Percentiles rank a stretch among this genome's conserved stretches.
phyloP scores from a whole-genome alignment of 208 protist species.

The Endotrypanum monterogeii region DNA sequence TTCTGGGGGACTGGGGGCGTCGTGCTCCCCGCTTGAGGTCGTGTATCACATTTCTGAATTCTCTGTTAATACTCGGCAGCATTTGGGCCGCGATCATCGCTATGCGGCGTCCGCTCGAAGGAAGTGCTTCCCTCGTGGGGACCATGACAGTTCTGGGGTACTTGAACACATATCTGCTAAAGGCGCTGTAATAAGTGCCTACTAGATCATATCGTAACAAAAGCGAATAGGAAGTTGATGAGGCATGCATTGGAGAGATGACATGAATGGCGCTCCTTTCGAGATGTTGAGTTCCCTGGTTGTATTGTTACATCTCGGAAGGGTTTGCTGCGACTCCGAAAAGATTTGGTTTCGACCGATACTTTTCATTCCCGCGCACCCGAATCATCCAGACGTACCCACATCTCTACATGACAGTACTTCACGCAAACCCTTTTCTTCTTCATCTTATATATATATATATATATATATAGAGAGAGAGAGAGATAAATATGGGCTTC shows the following conservation, averaged over 20 bases:
- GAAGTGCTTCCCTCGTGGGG: constrained; percentile 39
- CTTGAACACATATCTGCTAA: constrained; percentile 29
- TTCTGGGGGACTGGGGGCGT: constrained; percentile 45
- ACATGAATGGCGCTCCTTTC: background rate
- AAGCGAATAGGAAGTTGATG: background rate
- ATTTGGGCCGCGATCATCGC: constrained; percentile 51
- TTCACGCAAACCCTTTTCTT: background rate
- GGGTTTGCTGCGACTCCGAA: too few relatives aligned
- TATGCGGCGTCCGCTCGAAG: constrained; percentile 64
- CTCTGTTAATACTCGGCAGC: constrained; percentile 23
- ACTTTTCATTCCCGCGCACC: too few relatives aligned
- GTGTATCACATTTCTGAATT: background rate
- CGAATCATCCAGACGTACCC: too few relatives aligned
- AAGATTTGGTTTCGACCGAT: too few relatives aligned
- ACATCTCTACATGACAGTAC: background rate
- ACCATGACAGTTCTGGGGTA: constrained; percentile 44
- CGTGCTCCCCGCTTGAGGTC: constrained; percentile 22
- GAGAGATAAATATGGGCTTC: too few relatives aligned
- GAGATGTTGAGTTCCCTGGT: too few relatives aligned
- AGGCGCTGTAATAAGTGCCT: constrained; percentile 15
- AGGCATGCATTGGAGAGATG: background rate
- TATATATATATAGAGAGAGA: background rate
- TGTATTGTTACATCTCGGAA: too few relatives aligned
- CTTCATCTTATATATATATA: background rate
- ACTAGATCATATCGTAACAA: background rate